Percentiles rank a stretch among this genome's conserved stretches.
phyloP scores from a whole-genome alignment of 805 yeast genomes.

The Kregervanrija pseudodelftensis region DNA sequence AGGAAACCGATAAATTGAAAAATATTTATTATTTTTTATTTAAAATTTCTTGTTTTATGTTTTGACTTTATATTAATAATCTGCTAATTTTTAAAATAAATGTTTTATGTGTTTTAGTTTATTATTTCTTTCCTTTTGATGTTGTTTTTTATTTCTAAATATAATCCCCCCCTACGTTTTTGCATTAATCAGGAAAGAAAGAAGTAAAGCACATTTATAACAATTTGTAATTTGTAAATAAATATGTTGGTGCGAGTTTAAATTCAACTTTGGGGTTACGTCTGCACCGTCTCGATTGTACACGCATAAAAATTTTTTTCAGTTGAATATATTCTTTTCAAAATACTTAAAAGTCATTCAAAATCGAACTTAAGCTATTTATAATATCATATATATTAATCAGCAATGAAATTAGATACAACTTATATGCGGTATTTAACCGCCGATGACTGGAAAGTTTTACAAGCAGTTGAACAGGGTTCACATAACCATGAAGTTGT shows the following conservation, averaged over 20 bases:
- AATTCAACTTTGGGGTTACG: too few species aligned
- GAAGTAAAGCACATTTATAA: too few species aligned
- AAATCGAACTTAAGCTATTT: too few species aligned
- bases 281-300: too few species aligned
- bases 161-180: too few species aligned
- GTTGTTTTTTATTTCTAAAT: too few species aligned
- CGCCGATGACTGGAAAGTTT: constrained; percentile 82
- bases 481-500: constrained; percentile 91
- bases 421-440: constrained; percentile 90
- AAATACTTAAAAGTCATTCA: too few species aligned
- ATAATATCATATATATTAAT: background rate
- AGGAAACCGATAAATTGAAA: background rate
- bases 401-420: constrained; percentile 81
- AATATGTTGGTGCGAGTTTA: too few species aligned
- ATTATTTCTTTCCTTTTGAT: background rate
- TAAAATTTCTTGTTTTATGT: background rate
- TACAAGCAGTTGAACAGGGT: constrained; percentile 86
- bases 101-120: background rate
- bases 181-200: too few species aligned
- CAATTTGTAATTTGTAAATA: too few species aligned
- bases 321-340: too few species aligned
- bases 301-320: too few species aligned
- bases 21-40: background rate
- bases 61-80: background rate
- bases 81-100: background rate